Evolutionary conservation across 2,329 filamentous ascomycete species (phyloP).

Genomic region (Colletotrichum sp.): DNA sequence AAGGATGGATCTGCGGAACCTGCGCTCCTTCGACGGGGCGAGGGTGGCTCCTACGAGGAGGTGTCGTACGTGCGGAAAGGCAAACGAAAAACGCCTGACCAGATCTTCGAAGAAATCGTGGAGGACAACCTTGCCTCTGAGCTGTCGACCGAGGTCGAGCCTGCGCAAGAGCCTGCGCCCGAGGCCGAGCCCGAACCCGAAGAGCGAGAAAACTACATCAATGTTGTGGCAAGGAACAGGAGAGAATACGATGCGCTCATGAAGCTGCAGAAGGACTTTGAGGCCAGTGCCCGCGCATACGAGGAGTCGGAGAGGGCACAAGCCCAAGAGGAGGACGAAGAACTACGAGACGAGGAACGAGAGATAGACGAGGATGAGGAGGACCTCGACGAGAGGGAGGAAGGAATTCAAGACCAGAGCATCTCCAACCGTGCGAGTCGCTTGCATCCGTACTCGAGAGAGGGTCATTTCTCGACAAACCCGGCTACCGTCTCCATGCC

Average conservation of each 20-base stretch:
- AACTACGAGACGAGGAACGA: slow-evolving; percentile 39
- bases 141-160: slow-evolving; percentile 31
- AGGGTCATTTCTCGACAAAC: slow-evolving; percentile 76
- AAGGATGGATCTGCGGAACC: slow-evolving; percentile 15
- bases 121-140: slow-evolving; percentile 9
- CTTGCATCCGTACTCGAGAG: slow-evolving; percentile 75
- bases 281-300: slow-evolving; percentile 40
- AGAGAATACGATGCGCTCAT: slow-evolving; percentile 61
- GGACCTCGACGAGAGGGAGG: slow-evolving; percentile 36
- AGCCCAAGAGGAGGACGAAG: slow-evolving; percentile 38
- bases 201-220: slow-evolving; percentile 43
- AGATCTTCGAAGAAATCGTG: not conserved
- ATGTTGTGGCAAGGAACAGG: slow-evolving; percentile 55
- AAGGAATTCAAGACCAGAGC: slow-evolving; percentile 16
- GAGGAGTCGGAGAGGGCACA: slow-evolving; percentile 34
- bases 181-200: slow-evolving; percentile 48
- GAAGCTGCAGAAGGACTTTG: slow-evolving; percentile 64
- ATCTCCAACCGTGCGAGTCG: slow-evolving; percentile 45
- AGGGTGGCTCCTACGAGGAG: slow-evolving; percentile 66
- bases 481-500: slow-evolving; percentile 81
- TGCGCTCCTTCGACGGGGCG: slow-evolving; percentile 58
- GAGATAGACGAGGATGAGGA: slow-evolving; percentile 35
- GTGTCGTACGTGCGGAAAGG: slow-evolving; percentile 48
- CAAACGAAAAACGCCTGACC: not conserved
- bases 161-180: slow-evolving; percentile 44